Evolutionary conservation across 2,329 filamentous ascomycete genomes (phyloP), one percentile per base, ranked within the genome.

Genomic region (Ophioceras dolichostomum): DNA sequence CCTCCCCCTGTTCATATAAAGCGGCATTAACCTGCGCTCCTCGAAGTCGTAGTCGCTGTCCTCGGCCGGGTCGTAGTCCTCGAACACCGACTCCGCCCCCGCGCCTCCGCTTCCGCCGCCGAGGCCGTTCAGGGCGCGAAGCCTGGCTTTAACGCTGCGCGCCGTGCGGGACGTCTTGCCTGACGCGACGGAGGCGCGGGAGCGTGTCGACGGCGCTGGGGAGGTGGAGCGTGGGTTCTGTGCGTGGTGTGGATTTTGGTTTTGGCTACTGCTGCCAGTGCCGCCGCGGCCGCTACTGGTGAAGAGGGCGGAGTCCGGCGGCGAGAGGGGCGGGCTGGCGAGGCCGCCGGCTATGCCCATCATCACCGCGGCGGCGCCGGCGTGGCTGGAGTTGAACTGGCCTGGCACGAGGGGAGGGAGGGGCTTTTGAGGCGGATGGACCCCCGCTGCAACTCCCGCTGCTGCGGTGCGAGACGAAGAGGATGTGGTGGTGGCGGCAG

Each of bases 21-120:
- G 56, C 4, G 69, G 69, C 65, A 73, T 70, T 22, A 73, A 60
- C 29, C 66, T 58, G 22, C 65, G 60, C 49, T 69, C 67, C 40
- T 69, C 67, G 17, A 58, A 45, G 39, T 68, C 64, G 41, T 64
- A 60, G 34, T 61, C 57, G 40, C 56, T 59, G 18, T 68, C 65
- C 10, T 55, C 52, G 22, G 52, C 49, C 4, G 50, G 50, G 28
- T 66, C 60, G 38, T 41, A 32, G 18, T 38, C 13, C n/a, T 17
- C 18, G 20, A 29, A 3, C 28, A 30, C 12, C 27, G 28, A 16
- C n/a, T 17, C 33, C n/a, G 3, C 21, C 10, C 22, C 24, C 19
- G 14, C 24, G 24, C 22, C 24, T 17, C 19, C 13, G 19, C 16
- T n/a, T 12, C 40, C 7, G 8, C 43, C 34, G 29, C 43, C 28